phyloP scores from a whole-genome alignment of 495 filamentous ascomycete species.

The Aspergillus bridgeri region DNA sequence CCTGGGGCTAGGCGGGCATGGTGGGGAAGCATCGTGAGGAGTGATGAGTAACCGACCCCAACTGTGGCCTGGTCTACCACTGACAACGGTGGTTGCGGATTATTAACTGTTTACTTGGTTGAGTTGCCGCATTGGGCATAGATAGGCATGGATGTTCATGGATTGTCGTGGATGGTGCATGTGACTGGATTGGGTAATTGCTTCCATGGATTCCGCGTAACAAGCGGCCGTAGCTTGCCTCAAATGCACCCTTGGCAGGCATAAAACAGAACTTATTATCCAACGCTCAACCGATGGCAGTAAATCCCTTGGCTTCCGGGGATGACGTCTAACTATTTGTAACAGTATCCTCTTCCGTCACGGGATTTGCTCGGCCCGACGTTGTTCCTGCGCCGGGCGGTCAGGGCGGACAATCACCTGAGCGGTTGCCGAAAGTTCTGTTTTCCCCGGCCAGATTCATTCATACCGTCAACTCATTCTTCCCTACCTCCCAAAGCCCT shows the following conservation, averaged over 20 bases:
- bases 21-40: not conserved
- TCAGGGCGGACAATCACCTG: slow-evolving; percentile 17
- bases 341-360: not conserved
- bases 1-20: not conserved
- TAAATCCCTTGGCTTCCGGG: not conserved
- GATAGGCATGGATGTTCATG: not conserved
- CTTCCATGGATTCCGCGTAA: not conserved
- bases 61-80: not conserved
- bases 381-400: not conserved
- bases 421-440: slow-evolving; percentile 18
- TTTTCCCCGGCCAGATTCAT: slow-evolving; percentile 9
- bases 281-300: too few species aligned
- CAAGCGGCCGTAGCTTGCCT: not conserved
- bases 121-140: not conserved
- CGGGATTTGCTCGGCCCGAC: not conserved
- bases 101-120: not conserved
- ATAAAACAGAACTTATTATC: too few species aligned
- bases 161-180: too few species aligned
- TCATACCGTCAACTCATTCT: slow-evolving; percentile 2
- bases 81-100: not conserved
- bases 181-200: not conserved
- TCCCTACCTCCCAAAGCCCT: slow-evolving; percentile 3
- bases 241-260: not conserved
- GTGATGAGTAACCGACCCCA: not conserved
- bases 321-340: not conserved